Base-by-base conservation (phyloP, 2,329 filamentous ascomycete species). In the Pseudophaeomoniella oleicola region DNA sequence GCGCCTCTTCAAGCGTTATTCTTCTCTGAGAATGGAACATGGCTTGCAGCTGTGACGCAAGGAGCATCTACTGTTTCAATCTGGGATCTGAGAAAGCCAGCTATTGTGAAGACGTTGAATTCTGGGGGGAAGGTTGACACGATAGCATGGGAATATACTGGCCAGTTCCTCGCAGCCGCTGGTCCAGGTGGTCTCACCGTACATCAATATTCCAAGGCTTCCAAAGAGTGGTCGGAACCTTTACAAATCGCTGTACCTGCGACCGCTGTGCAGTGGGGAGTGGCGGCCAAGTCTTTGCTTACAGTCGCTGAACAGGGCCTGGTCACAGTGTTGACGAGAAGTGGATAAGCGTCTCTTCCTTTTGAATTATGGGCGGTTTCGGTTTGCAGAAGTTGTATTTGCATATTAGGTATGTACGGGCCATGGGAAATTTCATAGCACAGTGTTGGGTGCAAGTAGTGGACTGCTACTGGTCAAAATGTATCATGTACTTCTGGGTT, bases 21-120 rank as follows among this genome's bases (percentile, higher is more conserved):
- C 40, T 98, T 98, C 60, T 94, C 87, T 0, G 90, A 98, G 58
- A 98, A 98, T 49, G 90, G 90, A 16, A 94, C 83, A 50, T 96
- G 87, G 84, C 78, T 98, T 44, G 88, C 88, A 2, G 81, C 85
- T 4, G 78, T 79, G 5, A 76, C 80, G 40, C 78, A 85, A 56
- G 78, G 76, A 18, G 82, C 86, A 45, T 81, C 76, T 15, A 78
- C 69, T 16, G 78, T 94, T 27, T 82, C 82, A 6, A 75, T 96
- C 37, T 96, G 92, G 67, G 88, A 96, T 57, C 69, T 98, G 42
- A 79, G 90, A 48, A 94, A 93, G 61, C 77, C 81, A 13, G 39
- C 29, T 13, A 16, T 32, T 9, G 77, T 78, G 53, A 93, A 93
- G 68, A 74, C 81, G n/a, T 67, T 98, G 30, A 85, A 94, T 45